These are phyloP conservation scores for Lactuca sativa DNA, from an alignment of 129 eudicot genomes.

Conservation along the genomic window DNA sequence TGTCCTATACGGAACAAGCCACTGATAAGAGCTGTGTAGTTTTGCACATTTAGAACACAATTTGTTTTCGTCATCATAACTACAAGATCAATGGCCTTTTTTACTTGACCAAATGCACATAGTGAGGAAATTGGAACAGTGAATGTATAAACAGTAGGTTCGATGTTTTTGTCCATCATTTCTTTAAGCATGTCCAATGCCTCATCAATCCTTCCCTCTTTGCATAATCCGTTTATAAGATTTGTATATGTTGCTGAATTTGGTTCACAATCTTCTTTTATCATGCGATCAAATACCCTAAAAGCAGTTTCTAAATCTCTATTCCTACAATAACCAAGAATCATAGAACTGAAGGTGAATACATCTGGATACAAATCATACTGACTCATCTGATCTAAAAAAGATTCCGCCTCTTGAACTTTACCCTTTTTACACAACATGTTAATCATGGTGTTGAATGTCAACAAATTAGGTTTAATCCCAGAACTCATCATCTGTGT, in stretches of 20 bases:
- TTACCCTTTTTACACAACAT: constrained; percentile 79
- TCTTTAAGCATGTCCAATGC: constrained; percentile 68
- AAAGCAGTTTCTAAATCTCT: constrained; percentile 57
- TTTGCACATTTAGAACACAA: constrained; percentile 63
- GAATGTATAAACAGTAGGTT: constrained; percentile 69
- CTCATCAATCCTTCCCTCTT: constrained; percentile 61
- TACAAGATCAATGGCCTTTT: constrained; percentile 62
- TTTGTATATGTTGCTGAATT: constrained; percentile 64
- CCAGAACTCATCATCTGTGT: constrained; percentile 45
- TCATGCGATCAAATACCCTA: constrained; percentile 62
- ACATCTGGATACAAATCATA: constrained; percentile 69
- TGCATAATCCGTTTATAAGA: constrained; percentile 77
- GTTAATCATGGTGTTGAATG: constrained; percentile 75
- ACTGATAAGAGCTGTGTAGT: constrained; percentile 77
- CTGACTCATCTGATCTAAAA: constrained; percentile 43
- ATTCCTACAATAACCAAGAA: constrained; percentile 85
- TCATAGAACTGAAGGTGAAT: constrained; percentile 64
- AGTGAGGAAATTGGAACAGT: constrained; percentile 64
- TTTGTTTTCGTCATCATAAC: constrained; percentile 51
- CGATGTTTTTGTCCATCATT: constrained; percentile 70
- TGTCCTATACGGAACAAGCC: constrained; percentile 58
- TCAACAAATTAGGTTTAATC: constrained; percentile 62
- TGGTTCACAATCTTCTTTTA: constrained; percentile 68
- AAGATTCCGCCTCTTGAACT: constrained; percentile 60
- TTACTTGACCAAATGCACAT: constrained; percentile 56